Base-by-base conservation (phyloP, 1,284 basidiomycete species). In the Tilletia caries region DNA sequence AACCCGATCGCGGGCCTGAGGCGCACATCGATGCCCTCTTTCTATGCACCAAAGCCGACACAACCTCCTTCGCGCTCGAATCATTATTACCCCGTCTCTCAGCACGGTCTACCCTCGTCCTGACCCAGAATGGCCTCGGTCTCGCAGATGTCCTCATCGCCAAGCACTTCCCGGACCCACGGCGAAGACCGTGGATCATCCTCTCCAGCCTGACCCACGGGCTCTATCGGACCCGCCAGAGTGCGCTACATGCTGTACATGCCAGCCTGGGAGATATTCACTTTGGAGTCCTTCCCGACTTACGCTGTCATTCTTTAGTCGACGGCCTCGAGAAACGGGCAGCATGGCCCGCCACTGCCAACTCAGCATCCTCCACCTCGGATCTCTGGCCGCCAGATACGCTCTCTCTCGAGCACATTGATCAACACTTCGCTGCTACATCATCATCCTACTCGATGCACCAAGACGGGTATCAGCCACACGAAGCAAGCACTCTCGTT, bases 81-180 rank as follows among this genome's bases (percentile, higher is more conserved):
- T 80, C 84, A 2, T 86, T 98, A 65, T 83, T 87, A 4, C 88
- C 88, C 10, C 88, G 93, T 25, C 84, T 97, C 33, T 86, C 87
- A 3, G 84, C 87, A 0, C 83, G 87, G 67, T 91, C 90, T 58
- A 96, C 94, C 32, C 89, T 98, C 73, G 91, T 95, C 1, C 88
- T 98, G 5, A 84, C 96, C 65, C 92, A 96, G 81, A 97, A 97
- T 82, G 95, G 82, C 86, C 87, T 96, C 89, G 95, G 93, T 20
- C 86, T 95, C 18, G 91, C 94, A 83, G 94, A 98, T 77, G 85
- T 89, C 72, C 86, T 97, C 67, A 83, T 92, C 54, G 83, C 86
- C 18, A 82, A 86, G 20, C 78, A 93, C 62, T 98, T 95, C 85
- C 89, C 87, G 48, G 89, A 93, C 78, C 88, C 89, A 10, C 80